phyloP scores from a whole-genome alignment of 495 filamentous ascomycete species.

The Aspergillus egyptiacus region DNA sequence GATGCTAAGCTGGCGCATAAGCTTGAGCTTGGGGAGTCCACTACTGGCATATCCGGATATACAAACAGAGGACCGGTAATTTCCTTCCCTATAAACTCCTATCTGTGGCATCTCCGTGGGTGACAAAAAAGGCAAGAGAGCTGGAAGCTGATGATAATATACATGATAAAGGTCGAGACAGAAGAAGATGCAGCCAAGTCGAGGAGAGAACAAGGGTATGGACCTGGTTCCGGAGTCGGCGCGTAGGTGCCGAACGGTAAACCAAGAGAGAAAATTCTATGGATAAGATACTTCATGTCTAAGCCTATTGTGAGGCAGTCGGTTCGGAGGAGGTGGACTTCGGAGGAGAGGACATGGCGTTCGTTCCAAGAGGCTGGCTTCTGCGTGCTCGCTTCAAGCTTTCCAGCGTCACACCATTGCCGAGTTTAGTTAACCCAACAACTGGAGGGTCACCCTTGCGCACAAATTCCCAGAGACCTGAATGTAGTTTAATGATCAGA shows the following conservation, averaged over 20 bases:
- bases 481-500: slow-evolving; percentile 19
- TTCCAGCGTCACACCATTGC: slow-evolving; percentile 70
- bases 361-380: slow-evolving; percentile 49
- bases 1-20: slow-evolving; percentile 28
- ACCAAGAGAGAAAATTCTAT: slow-evolving; percentile 13
- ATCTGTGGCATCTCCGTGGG: slow-evolving; percentile 27
- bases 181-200: slow-evolving; percentile 36
- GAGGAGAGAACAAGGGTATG: slow-evolving; percentile 57
- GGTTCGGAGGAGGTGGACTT: slow-evolving; percentile 35
- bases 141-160: slow-evolving; percentile 41
- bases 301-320: slow-evolving; percentile 36
- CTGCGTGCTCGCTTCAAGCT: slow-evolving; percentile 70
- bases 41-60: slow-evolving; percentile 14
- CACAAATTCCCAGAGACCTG: slow-evolving; percentile 90
- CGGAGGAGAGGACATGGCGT: slow-evolving; percentile 29
- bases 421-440: slow-evolving; percentile 89
- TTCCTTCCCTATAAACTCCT: slow-evolving; percentile 19
- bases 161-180: slow-evolving; percentile 36
- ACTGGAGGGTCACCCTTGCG: slow-evolving; percentile 86
- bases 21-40: slow-evolving; percentile 23
- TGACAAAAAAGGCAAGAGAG: slow-evolving; percentile 23
- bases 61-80: slow-evolving; percentile 33
- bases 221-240: slow-evolving; percentile 51
- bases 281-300: slow-evolving; percentile 7
- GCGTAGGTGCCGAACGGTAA: slow-evolving; percentile 31